Conservation (phyloP, 1,284 basidiomycete species). For the Puccinia triticina region DNA sequence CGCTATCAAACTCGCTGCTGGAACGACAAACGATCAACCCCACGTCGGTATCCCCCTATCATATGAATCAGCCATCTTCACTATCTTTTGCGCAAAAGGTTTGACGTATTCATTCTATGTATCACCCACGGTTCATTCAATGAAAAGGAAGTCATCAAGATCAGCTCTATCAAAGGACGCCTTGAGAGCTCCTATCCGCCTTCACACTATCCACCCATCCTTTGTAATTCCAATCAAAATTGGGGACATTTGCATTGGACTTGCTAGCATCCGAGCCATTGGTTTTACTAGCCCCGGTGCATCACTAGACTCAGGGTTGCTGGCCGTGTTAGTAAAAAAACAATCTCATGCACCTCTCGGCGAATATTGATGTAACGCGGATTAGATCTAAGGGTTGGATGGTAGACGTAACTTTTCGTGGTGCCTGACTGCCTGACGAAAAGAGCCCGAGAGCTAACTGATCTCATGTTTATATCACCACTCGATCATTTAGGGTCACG, state of each 20-base stretch:
- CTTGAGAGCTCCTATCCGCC: neutral
- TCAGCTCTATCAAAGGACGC: neutral
- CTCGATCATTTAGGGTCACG: neutral
- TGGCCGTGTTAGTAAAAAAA: neutral
- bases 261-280: neutral
- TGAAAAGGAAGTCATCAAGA: slow-evolving; percentile 21
- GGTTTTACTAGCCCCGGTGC: neutral
- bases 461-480: neutral
- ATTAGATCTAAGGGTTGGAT: neutral
- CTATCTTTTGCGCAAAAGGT: neutral
- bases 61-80: neutral
- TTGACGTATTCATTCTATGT: neutral
- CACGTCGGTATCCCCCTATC: neutral
- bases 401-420: neutral
- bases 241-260: neutral
- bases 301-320: neutral
- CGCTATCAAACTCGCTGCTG: neutral
- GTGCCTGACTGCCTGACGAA: neutral
- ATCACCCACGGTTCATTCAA: neutral
- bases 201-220: neutral
- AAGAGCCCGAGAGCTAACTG: neutral
- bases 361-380: neutral
- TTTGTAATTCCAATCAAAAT: slow-evolving; percentile 1
- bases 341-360: neutral
- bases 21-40: neutral